These are phyloP conservation scores for Aquilaria yunnanensis DNA, from an alignment of 345 rosid species.

Conservation along the genomic window DNA sequence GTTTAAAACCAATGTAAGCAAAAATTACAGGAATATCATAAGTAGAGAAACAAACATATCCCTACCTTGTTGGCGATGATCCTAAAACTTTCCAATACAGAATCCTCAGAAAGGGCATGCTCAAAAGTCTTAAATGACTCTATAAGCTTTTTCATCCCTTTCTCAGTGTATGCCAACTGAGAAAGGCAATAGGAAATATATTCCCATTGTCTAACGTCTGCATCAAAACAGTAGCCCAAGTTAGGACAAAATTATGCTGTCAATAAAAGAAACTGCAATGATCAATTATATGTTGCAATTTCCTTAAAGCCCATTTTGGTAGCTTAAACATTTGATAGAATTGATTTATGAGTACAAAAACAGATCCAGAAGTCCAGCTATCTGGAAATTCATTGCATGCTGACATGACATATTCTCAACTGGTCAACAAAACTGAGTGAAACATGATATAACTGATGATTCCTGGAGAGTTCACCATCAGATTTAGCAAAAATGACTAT, in stretches of 20 bases:
- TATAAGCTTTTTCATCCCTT: conserved; percentile 85
- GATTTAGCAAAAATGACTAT: no score
- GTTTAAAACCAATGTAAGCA: conserved; percentile 20
- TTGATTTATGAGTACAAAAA: no score
- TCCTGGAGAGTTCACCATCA: no score
- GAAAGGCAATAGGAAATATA: conserved; percentile 92
- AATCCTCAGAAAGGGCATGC: conserved; percentile 72
- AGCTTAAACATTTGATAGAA: background rate
- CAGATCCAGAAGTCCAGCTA: no score
- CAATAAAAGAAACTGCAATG: no score
- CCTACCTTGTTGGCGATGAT: conserved; percentile 84
- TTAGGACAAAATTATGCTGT: no score
- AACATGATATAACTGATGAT: no score
- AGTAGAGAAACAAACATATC: conserved; percentile 3
- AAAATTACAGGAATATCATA: conserved; percentile 7
- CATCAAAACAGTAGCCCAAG: conserved; percentile 18
- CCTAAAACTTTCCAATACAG: conserved; percentile 79
- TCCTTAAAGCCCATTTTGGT: no score
- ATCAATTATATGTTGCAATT: no score
- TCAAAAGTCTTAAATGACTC: conserved; percentile 84
- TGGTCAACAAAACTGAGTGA: no score
- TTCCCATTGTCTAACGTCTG: conserved; percentile 92
- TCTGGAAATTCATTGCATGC: no score
- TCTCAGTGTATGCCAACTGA: conserved; percentile 86
- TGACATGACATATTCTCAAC: background rate